A percentile compares a stretch with the other conserved stretches of the same genome.
These are phyloP conservation scores for Calonectria montana DNA, from an alignment of 2,329 filamentous ascomycete genomes.

Conservation along the genomic window DNA sequence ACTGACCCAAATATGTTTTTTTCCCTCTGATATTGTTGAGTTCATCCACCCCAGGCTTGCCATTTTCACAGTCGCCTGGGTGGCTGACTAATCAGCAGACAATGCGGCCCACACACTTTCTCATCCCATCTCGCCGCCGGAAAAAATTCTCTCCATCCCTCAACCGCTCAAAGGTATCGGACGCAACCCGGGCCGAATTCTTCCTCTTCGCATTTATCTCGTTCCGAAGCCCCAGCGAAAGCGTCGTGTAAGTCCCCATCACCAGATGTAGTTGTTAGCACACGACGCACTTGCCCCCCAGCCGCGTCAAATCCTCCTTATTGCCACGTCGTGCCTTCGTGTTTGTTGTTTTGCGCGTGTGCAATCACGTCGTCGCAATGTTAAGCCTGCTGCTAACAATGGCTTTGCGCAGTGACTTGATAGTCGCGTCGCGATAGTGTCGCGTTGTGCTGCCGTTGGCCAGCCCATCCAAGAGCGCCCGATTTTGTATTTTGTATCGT, in stretches of 20 bases:
- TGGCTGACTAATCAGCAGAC: slow-evolving; percentile 29
- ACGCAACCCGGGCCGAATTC: slow-evolving; percentile 49
- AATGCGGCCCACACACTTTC: slow-evolving; percentile 32
- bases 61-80: neutral
- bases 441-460: slow-evolving; percentile 29
- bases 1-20: neutral
- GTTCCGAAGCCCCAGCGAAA: slow-evolving; percentile 51
- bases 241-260: slow-evolving; percentile 49
- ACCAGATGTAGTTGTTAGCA: slow-evolving; percentile 33
- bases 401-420: slow-evolving; percentile 40
- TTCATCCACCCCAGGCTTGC: neutral
- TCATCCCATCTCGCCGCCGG: slow-evolving; percentile 36
- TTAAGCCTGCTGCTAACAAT: slow-evolving; percentile 41
- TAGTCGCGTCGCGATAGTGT: slow-evolving; percentile 40
- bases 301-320: slow-evolving; percentile 25
- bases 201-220: slow-evolving; percentile 60
- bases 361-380: slow-evolving; percentile 33
- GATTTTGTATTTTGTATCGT: slow-evolving; percentile 15
- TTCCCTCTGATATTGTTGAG: neutral
- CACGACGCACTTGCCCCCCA: slow-evolving; percentile 19
- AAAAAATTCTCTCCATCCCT: slow-evolving; percentile 53
- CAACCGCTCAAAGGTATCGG: slow-evolving; percentile 32
- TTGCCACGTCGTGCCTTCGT: slow-evolving; percentile 29
- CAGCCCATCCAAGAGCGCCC: neutral
- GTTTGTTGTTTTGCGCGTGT: slow-evolving; percentile 20